Percentiles rank a stretch among this genome's conserved stretches.
Conservation (phyloP, 2,329 filamentous ascomycete species). For the Phoma sp. region DNA sequence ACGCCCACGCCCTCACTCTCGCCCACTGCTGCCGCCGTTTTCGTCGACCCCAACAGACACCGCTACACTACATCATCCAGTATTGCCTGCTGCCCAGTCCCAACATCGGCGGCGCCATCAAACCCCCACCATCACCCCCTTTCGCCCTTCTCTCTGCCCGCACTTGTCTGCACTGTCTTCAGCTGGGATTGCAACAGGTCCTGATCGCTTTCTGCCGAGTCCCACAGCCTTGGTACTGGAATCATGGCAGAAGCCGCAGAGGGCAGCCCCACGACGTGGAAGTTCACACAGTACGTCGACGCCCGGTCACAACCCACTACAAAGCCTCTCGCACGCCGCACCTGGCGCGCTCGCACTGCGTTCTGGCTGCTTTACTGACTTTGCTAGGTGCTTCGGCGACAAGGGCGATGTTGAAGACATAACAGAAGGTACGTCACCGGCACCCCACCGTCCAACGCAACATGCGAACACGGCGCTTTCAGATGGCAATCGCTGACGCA, state of each 20-base stretch:
- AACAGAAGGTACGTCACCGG: slow-evolving; percentile 75
- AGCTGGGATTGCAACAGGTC: slow-evolving; percentile 16
- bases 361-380: slow-evolving; percentile 28
- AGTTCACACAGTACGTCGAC: slow-evolving; percentile 91
- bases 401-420: slow-evolving; percentile 99
- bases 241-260: slow-evolving; percentile 98
- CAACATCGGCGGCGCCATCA: slow-evolving; percentile 40
- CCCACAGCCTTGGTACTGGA: slow-evolving; percentile 26
- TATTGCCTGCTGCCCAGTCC: slow-evolving; percentile 33
- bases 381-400: slow-evolving; percentile 93
- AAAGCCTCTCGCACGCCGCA: background rate
- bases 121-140: slow-evolving; percentile 23
- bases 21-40: slow-evolving; percentile 24
- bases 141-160: slow-evolving; percentile 13
- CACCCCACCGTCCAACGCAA: slow-evolving; percentile 9
- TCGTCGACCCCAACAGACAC: slow-evolving; percentile 31
- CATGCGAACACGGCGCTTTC: background rate
- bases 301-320: background rate
- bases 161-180: slow-evolving; percentile 13
- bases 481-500: slow-evolving; percentile 20
- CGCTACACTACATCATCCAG: slow-evolving; percentile 39
- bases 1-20: slow-evolving; percentile 1
- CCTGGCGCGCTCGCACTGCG: slow-evolving; percentile 1
- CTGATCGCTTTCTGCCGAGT: slow-evolving; percentile 24
- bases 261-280: slow-evolving; percentile 94